Evolutionary conservation across 1,284 basidiomycete genomes (phyloP).

Genomic region (Ustilago hordei): DNA sequence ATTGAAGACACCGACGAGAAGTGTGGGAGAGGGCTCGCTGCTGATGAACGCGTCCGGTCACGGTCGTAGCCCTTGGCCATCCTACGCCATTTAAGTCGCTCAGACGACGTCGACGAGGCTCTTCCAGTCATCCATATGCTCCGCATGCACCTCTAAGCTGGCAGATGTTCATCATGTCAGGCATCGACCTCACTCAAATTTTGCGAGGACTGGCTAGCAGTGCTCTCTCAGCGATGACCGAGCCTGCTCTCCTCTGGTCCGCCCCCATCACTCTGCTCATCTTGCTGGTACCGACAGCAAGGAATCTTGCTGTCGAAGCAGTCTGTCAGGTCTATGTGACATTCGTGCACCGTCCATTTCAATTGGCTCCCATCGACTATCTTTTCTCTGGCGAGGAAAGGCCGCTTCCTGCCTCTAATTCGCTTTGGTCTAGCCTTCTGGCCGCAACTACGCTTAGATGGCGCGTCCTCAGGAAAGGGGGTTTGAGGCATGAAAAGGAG

Average conservation of each 20-base stretch:
- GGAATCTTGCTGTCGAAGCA: conserved; percentile 7
- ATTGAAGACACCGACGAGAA: too few relatives aligned
- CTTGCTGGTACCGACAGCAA: conserved; percentile 6
- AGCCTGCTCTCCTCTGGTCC: conserved; percentile 2
- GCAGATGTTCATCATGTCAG: conserved; percentile 7
- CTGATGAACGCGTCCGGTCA: not conserved
- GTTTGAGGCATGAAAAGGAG: conserved; percentile 31
- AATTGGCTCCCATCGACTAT: conserved; percentile 21
- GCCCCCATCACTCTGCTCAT: conserved; percentile 17
- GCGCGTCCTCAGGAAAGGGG: conserved; percentile 1
- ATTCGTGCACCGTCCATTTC: conserved; percentile 29
- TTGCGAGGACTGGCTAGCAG: not conserved
- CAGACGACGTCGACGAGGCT: not conserved
- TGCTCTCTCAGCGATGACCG: not conserved
- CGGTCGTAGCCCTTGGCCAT: too few relatives aligned
- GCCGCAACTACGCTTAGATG: conserved; percentile 22
- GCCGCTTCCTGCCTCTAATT: conserved; percentile 31
- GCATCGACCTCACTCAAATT: not conserved
- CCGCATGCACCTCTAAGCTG: not conserved
- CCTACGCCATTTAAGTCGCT: too few relatives aligned
- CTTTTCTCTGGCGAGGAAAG: conserved; percentile 12
- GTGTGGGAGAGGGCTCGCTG: not conserved
- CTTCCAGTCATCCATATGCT: too few relatives aligned
- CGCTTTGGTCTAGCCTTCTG: conserved; percentile 24
- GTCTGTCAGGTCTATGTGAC: conserved; percentile 27